Percentiles rank a stretch among this genome's conserved stretches.
Evolutionary conservation across 805 yeast genomes (phyloP).

Genomic region (Kazachstania viticola): DNA sequence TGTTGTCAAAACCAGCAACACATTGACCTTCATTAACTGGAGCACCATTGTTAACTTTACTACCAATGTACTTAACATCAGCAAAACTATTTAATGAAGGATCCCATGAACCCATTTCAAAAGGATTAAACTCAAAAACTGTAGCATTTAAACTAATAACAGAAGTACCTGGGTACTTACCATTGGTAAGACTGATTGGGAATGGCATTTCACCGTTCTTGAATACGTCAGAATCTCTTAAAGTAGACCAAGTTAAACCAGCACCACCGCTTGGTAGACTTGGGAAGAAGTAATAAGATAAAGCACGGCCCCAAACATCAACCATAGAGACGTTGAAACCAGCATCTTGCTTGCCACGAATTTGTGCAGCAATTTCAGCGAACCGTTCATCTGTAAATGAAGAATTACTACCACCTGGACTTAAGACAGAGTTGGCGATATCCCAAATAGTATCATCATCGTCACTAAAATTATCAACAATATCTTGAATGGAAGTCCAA

Average conservation of each 20-base stretch:
- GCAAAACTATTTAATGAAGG: conserved; percentile 55
- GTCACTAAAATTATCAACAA: conserved; percentile 29
- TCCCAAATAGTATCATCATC: conserved; percentile 52
- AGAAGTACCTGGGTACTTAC: conserved; percentile 49
- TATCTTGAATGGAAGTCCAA: conserved; percentile 58
- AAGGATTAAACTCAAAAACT: conserved; percentile 51
- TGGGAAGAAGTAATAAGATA: conserved; percentile 64
- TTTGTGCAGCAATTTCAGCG: conserved; percentile 38
- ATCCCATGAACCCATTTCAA: conserved; percentile 83
- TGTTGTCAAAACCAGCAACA: conserved; percentile 62
- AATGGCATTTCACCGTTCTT: conserved; percentile 55
- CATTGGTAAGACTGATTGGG: conserved; percentile 57
- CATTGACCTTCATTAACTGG: conserved; percentile 41
- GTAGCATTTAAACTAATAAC: conserved; percentile 59
- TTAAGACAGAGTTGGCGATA: conserved; percentile 45
- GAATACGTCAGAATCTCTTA: conserved; percentile 52
- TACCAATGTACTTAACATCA: conserved; percentile 59
- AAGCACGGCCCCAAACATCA: conserved; percentile 71
- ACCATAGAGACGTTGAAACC: conserved; percentile 61
- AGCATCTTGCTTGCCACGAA: conserved; percentile 42
- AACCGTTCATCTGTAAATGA: conserved; percentile 37
- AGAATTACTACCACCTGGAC: conserved; percentile 52
- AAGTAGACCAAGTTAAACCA: conserved; percentile 44
- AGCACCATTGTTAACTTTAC: conserved; percentile 47
- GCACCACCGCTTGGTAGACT: conserved; percentile 50